Evolutionary conservation across 441 rosid species (phyloP), one percentile per base, ranked within the genome.

Genomic region (Lepidium campestre): DNA sequence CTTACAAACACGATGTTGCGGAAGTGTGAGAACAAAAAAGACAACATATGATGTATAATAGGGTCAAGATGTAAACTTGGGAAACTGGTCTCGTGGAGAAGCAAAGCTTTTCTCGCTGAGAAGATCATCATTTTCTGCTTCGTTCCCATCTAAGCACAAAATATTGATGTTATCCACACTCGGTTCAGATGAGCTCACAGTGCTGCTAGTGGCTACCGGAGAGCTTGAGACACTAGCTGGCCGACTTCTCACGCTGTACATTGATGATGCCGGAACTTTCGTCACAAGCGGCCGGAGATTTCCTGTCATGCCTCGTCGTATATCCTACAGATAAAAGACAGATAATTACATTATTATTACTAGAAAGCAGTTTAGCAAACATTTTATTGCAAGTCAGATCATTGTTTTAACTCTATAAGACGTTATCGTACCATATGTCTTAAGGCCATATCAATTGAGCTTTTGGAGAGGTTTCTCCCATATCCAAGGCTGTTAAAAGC

Each of bases 361-460:
- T 40, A 4, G 20, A 47, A 37, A 48, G 5, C 45, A 13, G 36
- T 4, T 49, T 3, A 13, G 34, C 7, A 25, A 49, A n/a, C 20
- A 46, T 27, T 46, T 19, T 47, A 6, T 12, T 22, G 53, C 17
- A 4, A 10, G 31, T 47, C 1, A 22, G 17, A 23, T 22, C 53
- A 12, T 12, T 7, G 34, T 23, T 52, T 52, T 2, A 27, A 50
- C 22, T 50, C 56, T 9, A 11, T 29, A 41, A 34, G n/a, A 41
- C 0, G 37, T 45, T 19, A 68, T 42, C 42, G 14, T 83, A 93
- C 98, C 97, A 90, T 89, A 62, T 90, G 97, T 75, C 96, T 73
- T 64, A 93, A 19, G 44, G 98, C 98, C 98, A 93, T 90, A 29
- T 93, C 93, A 6, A 93, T 82, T 31, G 98, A 93, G 65, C 78